Evolutionary conservation across 805 yeast genomes (phyloP).

Genomic region (Clavispora santaluciae): DNA sequence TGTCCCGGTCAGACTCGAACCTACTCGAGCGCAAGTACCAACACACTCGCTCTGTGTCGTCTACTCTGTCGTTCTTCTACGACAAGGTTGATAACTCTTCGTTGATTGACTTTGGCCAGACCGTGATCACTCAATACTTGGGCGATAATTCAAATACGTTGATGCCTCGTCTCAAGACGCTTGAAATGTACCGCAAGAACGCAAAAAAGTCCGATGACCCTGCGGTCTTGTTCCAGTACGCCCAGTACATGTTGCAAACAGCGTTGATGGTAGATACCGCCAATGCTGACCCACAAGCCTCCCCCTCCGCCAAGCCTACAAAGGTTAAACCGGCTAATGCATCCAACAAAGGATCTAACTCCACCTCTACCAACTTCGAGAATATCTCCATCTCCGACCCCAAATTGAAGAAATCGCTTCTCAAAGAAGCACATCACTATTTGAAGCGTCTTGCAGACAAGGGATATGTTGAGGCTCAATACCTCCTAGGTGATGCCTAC

Average conservation of each 20-base stretch:
- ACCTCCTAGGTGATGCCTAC: slow-evolving; percentile 84
- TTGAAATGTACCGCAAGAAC: slow-evolving; percentile 81
- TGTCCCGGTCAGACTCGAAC: slow-evolving; percentile 5
- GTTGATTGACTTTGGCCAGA: slow-evolving; percentile 49
- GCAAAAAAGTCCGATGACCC: slow-evolving; percentile 86
- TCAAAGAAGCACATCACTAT: slow-evolving; percentile 73
- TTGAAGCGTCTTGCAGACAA: slow-evolving; percentile 69
- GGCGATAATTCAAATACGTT: slow-evolving; percentile 48
- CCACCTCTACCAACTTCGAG: background rate
- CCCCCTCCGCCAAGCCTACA: background rate
- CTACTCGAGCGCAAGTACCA: slow-evolving; percentile 7
- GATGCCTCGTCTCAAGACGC: slow-evolving; percentile 73
- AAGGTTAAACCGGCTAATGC: background rate
- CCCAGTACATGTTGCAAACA: slow-evolving; percentile 83
- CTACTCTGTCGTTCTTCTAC: slow-evolving; percentile 34
- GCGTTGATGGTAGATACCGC: slow-evolving; percentile 57
- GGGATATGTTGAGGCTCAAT: slow-evolving; percentile 88
- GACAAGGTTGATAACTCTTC: slow-evolving; percentile 29
- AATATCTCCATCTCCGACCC: slow-evolving; percentile 11
- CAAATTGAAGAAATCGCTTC: slow-evolving; percentile 47
- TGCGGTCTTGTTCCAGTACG: slow-evolving; percentile 80
- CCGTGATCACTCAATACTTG: slow-evolving; percentile 46
- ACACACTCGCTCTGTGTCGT: slow-evolving; percentile 34
- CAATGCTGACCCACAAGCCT: background rate
- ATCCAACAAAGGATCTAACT: background rate